Percentiles rank a stretch among this genome's conserved stretches.
Conservation (phyloP, 768 basidiomycete genomes). For the Daedaleopsis nitida region DNA sequence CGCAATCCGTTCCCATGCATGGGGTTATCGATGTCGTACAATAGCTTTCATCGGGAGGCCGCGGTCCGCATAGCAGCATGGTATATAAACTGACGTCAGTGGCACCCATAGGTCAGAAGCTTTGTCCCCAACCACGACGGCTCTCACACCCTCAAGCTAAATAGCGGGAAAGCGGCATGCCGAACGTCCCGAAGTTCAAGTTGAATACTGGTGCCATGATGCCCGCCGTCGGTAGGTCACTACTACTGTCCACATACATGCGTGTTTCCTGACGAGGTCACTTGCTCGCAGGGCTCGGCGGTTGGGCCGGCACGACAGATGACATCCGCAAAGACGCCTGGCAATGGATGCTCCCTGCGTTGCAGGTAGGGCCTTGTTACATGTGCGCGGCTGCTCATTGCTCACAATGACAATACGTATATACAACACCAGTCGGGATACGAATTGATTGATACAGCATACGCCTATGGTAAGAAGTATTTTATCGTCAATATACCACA, state of each 20-base stretch:
- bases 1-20: background rate
- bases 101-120: background rate
- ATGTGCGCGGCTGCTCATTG: background rate
- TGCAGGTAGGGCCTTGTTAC: slow-evolving; percentile 33
- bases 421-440: slow-evolving; percentile 23
- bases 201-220: slow-evolving; percentile 45
- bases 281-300: slow-evolving; percentile 37
- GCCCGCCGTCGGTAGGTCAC: slow-evolving; percentile 41
- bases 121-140: background rate
- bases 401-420: background rate
- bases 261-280: no score
- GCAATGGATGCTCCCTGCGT: slow-evolving; percentile 42
- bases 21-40: no score
- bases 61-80: no score
- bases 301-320: slow-evolving; percentile 39
- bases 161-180: slow-evolving; percentile 25
- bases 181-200: slow-evolving; percentile 32
- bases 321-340: slow-evolving; percentile 38
- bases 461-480: slow-evolving; percentile 23
- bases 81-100: slow-evolving; percentile 6
- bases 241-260: background rate
- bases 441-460: slow-evolving; percentile 36
- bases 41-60: background rate
- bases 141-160: no score
- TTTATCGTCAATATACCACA: slow-evolving; percentile 10